Evolutionary conservation across 805 yeast genomes (phyloP), one percentile per base, ranked within the genome.

Genomic region (Torulaspora delbrueckii): DNA sequence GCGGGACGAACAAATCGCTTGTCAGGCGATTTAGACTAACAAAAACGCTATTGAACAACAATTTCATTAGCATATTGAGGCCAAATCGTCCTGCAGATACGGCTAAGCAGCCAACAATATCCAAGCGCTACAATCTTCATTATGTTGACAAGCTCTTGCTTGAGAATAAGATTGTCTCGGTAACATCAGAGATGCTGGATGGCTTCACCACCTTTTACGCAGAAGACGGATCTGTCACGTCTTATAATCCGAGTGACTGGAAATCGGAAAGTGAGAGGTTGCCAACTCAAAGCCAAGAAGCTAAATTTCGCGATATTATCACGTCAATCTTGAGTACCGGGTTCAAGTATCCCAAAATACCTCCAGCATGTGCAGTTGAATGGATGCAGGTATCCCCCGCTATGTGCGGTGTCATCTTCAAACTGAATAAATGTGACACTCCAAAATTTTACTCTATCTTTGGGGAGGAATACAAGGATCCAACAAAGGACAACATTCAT

Each of bases 331-430:
- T 63, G 34, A 59, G 65, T 38, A 55, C 60, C 4, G 66, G 66
- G 5, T 56, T 63, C 25, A 48, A 51, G 13, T 60, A 50, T 37
- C 63, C 62, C 1, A 47, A 50, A 31, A 16, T 55, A 8, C 62
- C 63, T 8, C 50, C 55, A 4, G 39, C 49, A 4, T 46, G 48
- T 32, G 56, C 55, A 5, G 31, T 58, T 6, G 67, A 62, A 39
- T 64, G 68, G 68, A 48, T 55, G 24, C 48, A 46, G 23, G 50
- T 62, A n/a, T 60, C 67, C n/a, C 68, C 68, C 14, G 54, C 66
- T 8, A 55, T 63, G 63, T 53, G 63, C 6, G 67, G 67, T 44
- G 52, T 60, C 2, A 53, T 63, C 13, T 47, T 53, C 9, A 64
- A 64, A 47, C 32, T 51, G 13, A 40, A 33, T 5, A 43, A 44